Base-by-base conservation (phyloP, 2,329 filamentous ascomycete species). In the Fusarium protoensiforme region DNA sequence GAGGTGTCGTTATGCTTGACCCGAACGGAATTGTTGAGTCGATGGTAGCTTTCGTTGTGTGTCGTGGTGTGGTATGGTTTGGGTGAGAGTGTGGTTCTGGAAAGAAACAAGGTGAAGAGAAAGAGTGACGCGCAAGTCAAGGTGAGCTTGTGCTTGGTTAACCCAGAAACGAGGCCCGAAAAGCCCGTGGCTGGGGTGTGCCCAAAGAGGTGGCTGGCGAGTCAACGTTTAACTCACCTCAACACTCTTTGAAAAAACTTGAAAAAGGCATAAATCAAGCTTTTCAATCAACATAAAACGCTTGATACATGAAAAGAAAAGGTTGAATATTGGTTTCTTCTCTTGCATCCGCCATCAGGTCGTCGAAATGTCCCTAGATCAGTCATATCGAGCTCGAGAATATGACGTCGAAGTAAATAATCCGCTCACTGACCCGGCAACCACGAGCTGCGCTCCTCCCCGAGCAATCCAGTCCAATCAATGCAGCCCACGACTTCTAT, bases 401-500 rank as follows among this genome's bases (percentile, higher is more conserved):
- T 56, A 69, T 82, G 80, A 81, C 80, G 79, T 81, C 78, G 72
- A 75, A 77, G 78, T 81, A 81, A 82, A 80, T 39, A 81, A 31
- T 14, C 31, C 9, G 4, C 8, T 14, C 4, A 67, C 69, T 75
- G 69, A 64, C 78, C 72, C 27, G 71, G 69, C 80, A 81, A 81
- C 80, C 41, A 22, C 29, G 24, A 38, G 48, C 24, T 27, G 61
- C 38, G 48, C 29, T n/a, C 64, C 63, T 24, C 10, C 14, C 20
- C 11, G 29, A 36, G 27, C 29, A 33, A 35, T 9, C 31, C 24
- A 5, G 22, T 5, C 77, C 76, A 78, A 78, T 78, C 14, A 61
- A 18, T 41, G 29, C 39, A 8, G 36, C 58, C 65, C 69, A 77
- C 64, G 71, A 76, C 61, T 51, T 31, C 13, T 24, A 14, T 8